phyloP scores from a whole-genome alignment of 1,139 yeast species.

The Scheffersomyces cryptocercus region DNA sequence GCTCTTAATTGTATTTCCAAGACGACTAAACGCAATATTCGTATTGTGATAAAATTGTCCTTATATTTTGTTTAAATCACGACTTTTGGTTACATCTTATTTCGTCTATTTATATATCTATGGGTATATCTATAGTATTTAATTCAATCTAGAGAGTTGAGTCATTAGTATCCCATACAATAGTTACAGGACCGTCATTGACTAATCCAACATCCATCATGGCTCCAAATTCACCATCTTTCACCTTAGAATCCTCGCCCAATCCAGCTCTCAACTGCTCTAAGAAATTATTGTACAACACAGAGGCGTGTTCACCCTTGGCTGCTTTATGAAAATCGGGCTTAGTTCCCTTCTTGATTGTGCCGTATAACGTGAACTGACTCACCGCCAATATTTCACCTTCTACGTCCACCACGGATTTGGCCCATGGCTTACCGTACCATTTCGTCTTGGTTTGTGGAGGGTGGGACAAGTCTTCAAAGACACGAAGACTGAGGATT shows the following conservation, averaged over 20 bases:
- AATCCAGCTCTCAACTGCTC: conserved; percentile 47
- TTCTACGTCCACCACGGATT: conserved; percentile 36
- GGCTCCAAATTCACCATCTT: conserved; percentile 92
- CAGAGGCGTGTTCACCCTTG: conserved; percentile 71
- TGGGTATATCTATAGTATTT: too few species aligned
- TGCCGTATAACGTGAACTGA: conserved; percentile 86
- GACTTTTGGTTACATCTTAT: neutral
- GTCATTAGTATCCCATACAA: conserved; percentile 65
- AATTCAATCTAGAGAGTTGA: conserved; percentile 3
- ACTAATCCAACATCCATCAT: conserved; percentile 91
- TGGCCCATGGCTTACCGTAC: conserved; percentile 65
- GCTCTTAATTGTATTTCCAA: too few species aligned
- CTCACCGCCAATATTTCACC: conserved; percentile 67
- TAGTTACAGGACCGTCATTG: conserved; percentile 85
- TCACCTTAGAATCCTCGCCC: conserved; percentile 62
- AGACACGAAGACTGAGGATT: conserved; percentile 62
- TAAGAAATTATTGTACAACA: conserved; percentile 65
- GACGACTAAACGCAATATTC: too few species aligned
- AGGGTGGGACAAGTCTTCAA: conserved; percentile 54
- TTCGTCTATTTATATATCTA: neutral
- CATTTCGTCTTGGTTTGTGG: conserved; percentile 40
- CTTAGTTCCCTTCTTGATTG: conserved; percentile 83
- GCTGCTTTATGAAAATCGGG: conserved; percentile 94
- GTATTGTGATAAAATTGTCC: too few species aligned
- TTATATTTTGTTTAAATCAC: too few species aligned